Percentiles rank a stretch among this genome's conserved stretches.
Conservation (phyloP, 257 asterid genomes). For the Penstemon davidsonii region DNA sequence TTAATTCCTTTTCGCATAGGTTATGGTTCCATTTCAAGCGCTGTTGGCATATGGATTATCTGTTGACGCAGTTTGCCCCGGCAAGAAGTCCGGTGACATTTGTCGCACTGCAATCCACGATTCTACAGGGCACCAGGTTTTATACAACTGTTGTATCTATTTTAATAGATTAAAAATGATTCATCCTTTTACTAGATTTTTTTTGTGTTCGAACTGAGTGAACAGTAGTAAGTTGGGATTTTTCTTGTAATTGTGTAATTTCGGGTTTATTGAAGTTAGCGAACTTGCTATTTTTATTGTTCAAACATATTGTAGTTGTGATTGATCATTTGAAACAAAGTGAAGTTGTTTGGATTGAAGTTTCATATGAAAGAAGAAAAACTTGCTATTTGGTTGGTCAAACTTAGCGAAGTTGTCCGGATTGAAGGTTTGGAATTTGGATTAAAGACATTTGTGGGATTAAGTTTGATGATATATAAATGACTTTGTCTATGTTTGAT, state of each 20-base stretch:
- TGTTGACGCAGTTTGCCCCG: constrained; percentile 95
- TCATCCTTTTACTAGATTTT: background rate
- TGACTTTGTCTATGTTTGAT: background rate
- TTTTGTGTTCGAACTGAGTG: background rate
- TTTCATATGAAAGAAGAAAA: no score
- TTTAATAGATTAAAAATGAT: background rate
- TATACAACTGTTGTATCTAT: background rate
- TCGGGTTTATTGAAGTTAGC: no score
- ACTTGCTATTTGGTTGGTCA: no score
- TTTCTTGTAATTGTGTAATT: background rate
- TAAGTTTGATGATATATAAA: background rate
- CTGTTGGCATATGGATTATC: constrained; percentile 80
- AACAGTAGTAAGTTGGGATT: no score
- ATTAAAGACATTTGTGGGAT: background rate
- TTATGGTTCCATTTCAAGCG: constrained; percentile 97
- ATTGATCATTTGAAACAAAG: no score
- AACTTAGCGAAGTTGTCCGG: background rate
- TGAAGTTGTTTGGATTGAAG: no score
- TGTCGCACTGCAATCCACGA: constrained; percentile 88
- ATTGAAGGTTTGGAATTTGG: background rate
- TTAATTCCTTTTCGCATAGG: constrained; percentile 39
- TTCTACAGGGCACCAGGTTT: constrained; percentile 71
- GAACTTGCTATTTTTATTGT: background rate
- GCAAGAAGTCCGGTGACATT: constrained; percentile 83
- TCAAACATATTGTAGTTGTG: background rate